These are phyloP conservation scores for Sanghuangporus sanghuang DNA, from an alignment of 1,284 basidiomycete species.

Conservation along the genomic window DNA sequence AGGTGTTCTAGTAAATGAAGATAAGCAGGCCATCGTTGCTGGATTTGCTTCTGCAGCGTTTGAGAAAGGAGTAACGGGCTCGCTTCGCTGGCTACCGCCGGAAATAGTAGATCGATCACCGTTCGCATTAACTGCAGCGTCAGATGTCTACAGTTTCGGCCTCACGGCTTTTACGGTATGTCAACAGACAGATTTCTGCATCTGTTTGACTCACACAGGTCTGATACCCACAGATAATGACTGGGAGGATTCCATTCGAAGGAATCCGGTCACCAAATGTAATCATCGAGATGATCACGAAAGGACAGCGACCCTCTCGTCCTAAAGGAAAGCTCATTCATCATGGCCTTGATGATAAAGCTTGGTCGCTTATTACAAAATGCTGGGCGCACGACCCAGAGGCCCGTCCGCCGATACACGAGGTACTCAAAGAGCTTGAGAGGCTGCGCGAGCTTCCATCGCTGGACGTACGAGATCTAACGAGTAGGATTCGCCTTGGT, in stretches of 20 bases:
- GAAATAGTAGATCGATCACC: background rate
- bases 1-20: constrained; percentile 9
- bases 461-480: constrained; percentile 13
- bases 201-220: background rate
- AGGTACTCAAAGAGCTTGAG: constrained; percentile 6
- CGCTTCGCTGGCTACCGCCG: constrained; percentile 10
- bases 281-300: constrained; percentile 1
- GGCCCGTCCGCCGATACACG: constrained; percentile 2
- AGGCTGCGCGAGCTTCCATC: constrained; percentile 7
- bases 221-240: constrained; percentile 4
- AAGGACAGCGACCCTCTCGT: constrained; percentile 4
- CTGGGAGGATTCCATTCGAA: constrained; percentile 4
- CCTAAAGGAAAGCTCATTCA: constrained; percentile 4
- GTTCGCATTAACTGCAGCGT: background rate
- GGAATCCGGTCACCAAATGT: background rate
- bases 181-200: background rate
- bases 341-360: constrained; percentile 12
- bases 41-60: constrained; percentile 15
- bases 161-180: constrained; percentile 10
- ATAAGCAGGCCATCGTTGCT: constrained; percentile 7
- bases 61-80: constrained; percentile 1
- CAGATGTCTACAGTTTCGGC: constrained; percentile 16
- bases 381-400: constrained; percentile 12
- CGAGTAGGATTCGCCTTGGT: background rate
- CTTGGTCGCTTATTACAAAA: constrained; percentile 9